Conservation (phyloP, 208 protist species). For the Leptomonas seymouri region DNA sequence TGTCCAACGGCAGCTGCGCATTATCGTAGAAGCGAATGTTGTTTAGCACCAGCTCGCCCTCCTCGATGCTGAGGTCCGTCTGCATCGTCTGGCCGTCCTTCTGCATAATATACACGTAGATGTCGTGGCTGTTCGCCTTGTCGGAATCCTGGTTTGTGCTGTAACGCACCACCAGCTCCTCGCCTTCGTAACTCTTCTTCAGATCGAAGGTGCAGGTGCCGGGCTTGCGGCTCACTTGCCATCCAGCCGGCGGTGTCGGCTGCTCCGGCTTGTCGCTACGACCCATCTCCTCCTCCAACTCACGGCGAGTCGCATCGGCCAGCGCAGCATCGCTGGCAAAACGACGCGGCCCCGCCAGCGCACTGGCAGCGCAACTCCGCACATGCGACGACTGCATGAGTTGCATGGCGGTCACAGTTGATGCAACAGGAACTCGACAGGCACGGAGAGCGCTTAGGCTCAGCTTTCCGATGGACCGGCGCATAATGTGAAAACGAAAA, state of each 20-base stretch:
- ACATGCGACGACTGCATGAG: neutral
- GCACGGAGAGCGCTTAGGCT: constrained; percentile 29
- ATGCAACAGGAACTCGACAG: constrained; percentile 16
- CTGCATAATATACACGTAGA: constrained; percentile 65
- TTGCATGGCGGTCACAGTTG: neutral
- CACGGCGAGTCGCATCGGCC: constrained; percentile 52
- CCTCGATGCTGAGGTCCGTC: constrained; percentile 73
- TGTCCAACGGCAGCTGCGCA: constrained; percentile 59
- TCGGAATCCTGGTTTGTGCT: constrained; percentile 52
- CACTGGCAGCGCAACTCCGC: neutral
- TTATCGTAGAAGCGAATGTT: constrained; percentile 72
- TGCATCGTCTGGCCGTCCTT: constrained; percentile 60
- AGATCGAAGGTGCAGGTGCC: constrained; percentile 75
- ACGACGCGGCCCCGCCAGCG: constrained; percentile 43
- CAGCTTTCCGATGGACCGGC: constrained; percentile 26
- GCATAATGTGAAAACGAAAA: constrained; percentile 23
- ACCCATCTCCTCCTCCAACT: constrained; percentile 87
- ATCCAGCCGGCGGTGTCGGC: constrained; percentile 72
- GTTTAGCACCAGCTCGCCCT: constrained; percentile 86
- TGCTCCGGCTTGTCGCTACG: constrained; percentile 73
- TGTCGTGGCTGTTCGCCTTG: constrained; percentile 56
- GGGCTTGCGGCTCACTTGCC: constrained; percentile 67
- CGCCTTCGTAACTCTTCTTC: constrained; percentile 71
- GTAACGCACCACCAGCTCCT: constrained; percentile 80
- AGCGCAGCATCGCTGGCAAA: constrained; percentile 61